These are phyloP conservation scores for Myxozyma kluyveri DNA, from an alignment of 805 yeast genomes.

Conservation along the genomic window DNA sequence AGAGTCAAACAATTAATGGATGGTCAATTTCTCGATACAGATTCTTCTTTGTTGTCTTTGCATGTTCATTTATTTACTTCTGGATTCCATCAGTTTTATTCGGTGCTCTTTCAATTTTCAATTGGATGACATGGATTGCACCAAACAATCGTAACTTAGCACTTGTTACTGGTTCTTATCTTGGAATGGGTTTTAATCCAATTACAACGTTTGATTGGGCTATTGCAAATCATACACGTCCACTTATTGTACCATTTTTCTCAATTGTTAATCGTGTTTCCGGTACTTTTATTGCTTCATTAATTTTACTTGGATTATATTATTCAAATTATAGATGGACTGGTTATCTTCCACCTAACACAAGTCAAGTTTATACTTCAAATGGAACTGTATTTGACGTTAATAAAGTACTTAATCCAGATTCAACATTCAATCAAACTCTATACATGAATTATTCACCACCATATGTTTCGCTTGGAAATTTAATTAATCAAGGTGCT, in stretches of 20 bases:
- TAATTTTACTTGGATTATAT: slow-evolving; percentile 42
- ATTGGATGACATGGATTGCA: slow-evolving; percentile 63
- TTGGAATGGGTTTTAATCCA: slow-evolving; percentile 66
- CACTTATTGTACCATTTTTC: slow-evolving; percentile 54
- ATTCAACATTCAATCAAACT: slow-evolving; percentile 46
- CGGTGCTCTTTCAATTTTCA: slow-evolving; percentile 56
- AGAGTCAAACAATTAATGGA: slow-evolving; percentile 47
- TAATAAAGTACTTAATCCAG: slow-evolving; percentile 45
- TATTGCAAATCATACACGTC: slow-evolving; percentile 50
- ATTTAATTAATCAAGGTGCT: slow-evolving; percentile 57
- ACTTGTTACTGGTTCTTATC: slow-evolving; percentile 59
- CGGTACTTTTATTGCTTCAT: slow-evolving; percentile 37
- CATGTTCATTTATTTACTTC: slow-evolving; percentile 47
- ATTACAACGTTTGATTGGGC: slow-evolving; percentile 64
- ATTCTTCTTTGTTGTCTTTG: slow-evolving; percentile 47
- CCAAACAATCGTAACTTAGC: slow-evolving; percentile 55
- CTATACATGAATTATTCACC: slow-evolving; percentile 59
- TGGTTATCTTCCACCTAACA: slow-evolving; percentile 45
- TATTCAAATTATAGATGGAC: slow-evolving; percentile 39
- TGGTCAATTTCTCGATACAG: slow-evolving; percentile 57
- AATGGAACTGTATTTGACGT: slow-evolving; percentile 50
- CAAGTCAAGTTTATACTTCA: slow-evolving; percentile 53
- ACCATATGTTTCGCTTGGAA: slow-evolving; percentile 64
- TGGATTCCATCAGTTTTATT: slow-evolving; percentile 62
- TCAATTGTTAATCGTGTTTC: slow-evolving; percentile 43